These are phyloP conservation scores for Lactifluus echinatus DNA, from an alignment of 768 basidiomycete species.

Conservation along the genomic window DNA sequence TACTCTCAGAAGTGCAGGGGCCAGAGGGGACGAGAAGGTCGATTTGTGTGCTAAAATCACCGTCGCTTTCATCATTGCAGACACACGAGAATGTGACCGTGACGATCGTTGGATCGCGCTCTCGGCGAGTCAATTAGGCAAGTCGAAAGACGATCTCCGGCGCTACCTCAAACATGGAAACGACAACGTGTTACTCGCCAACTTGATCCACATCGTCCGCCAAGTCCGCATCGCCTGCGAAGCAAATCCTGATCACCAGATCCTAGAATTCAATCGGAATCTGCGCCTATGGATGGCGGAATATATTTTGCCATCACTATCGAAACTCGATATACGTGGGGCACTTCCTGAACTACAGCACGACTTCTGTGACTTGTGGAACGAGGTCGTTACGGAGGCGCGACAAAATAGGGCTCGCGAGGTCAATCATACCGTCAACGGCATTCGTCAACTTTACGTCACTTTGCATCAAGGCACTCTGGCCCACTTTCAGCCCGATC, in stretches of 20 bases:
- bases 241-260: no score
- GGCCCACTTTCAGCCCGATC: no score
- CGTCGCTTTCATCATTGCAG: background rate
- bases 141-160: background rate
- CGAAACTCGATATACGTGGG: background rate
- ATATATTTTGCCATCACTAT: background rate
- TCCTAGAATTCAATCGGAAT: background rate
- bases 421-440: no score
- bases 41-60: background rate
- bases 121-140: background rate
- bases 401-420: no score
- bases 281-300: background rate
- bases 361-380: background rate
- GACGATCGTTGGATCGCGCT: background rate
- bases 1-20: background rate
- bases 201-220: background rate
- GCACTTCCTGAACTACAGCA: background rate
- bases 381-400: background rate
- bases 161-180: background rate
- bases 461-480: no score
- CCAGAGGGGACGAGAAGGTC: background rate
- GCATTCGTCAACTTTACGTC: no score
- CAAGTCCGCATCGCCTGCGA: background rate
- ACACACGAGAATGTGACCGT: background rate
- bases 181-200: background rate